Evolutionary conservation across 441 rosid species (phyloP), one percentile per base, ranked within the genome.

Genomic region (Flueggea neowawraea): DNA sequence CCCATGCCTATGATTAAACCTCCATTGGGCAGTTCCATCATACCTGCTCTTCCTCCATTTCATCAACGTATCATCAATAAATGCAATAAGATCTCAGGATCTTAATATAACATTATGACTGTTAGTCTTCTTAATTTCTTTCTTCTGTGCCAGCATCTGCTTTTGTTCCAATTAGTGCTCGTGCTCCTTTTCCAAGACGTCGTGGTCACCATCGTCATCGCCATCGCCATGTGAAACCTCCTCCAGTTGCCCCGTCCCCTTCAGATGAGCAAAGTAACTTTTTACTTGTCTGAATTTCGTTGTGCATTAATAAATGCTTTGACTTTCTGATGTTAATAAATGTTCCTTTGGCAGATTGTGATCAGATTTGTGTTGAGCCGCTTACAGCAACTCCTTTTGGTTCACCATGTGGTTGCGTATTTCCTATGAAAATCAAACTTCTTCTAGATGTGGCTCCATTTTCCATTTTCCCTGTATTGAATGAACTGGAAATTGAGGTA

Each of bases 401-500:
- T 65, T 91, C 97, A 66, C 95, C 99, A 49, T 95, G 99, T 70
- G 97, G 97, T 39, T 91, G 99, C 73, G 97, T 95, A 51, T 82
- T 82, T 75, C 99, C 98, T 43, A 91, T 95, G 97, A 89, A 86
- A 82, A 89, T 95, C 78, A 82, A 64, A 69, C 90, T 95, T 75
- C 91, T 89, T 61, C 80, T 95, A 52, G 84, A 70, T 63, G 87
- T 88, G n/a, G 98, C 98, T 33, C 85, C 92, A 28, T 81, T 77
- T 77, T 77, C 90, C 66, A 78, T 95, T 70, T 95, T 95, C 71
- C 98, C 98, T 22, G 86, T 86, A 31, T 84, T 88, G 87, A 78
- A 71, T 73, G 89, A 88, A 82, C 85, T 95, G 65, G 99, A 91
- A 80, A 84, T 88, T 82, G 99, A 91, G 81, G 72, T 95, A 74